Percentiles rank a stretch among this genome's conserved stretches.
These are phyloP conservation scores for Aspergillus candidus DNA, from an alignment of 2,329 filamentous ascomycete genomes.

Conservation along the genomic window DNA sequence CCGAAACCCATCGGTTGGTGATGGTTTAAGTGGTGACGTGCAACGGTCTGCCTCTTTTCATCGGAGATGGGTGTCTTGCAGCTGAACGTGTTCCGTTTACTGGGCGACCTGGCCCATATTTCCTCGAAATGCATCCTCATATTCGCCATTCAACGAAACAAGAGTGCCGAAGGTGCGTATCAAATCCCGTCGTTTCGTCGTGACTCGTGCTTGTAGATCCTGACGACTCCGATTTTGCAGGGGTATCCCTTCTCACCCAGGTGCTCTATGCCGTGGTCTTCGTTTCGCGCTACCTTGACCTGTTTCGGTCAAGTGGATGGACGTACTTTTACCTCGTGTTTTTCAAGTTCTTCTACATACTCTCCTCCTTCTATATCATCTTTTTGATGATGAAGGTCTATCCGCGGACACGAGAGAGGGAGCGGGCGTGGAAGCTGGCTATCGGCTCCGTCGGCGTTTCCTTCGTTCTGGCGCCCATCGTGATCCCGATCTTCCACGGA, in stretches of 20 bases:
- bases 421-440: slow-evolving; percentile 90
- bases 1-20: neutral
- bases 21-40: neutral
- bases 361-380: slow-evolving; percentile 78
- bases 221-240: slow-evolving; percentile 36
- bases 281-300: slow-evolving; percentile 75
- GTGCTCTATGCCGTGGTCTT: slow-evolving; percentile 83
- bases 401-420: slow-evolving; percentile 79
- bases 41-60: too few relatives aligned
- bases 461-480: slow-evolving; percentile 63
- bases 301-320: slow-evolving; percentile 51
- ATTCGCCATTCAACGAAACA: slow-evolving; percentile 81
- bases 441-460: slow-evolving; percentile 61
- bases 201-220: neutral
- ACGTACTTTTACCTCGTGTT: slow-evolving; percentile 61
- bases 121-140: slow-evolving; percentile 86
- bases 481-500: slow-evolving; percentile 62
- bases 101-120: slow-evolving; percentile 79
- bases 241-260: slow-evolving; percentile 85
- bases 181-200: too few relatives aligned
- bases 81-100: slow-evolving; percentile 59
- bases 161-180: slow-evolving; percentile 68
- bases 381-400: slow-evolving; percentile 80
- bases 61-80: slow-evolving; percentile 7
- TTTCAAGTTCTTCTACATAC: slow-evolving; percentile 86